phyloP scores from a whole-genome alignment of 2,329 filamentous ascomycete species.

The Botrytis squamosa region DNA sequence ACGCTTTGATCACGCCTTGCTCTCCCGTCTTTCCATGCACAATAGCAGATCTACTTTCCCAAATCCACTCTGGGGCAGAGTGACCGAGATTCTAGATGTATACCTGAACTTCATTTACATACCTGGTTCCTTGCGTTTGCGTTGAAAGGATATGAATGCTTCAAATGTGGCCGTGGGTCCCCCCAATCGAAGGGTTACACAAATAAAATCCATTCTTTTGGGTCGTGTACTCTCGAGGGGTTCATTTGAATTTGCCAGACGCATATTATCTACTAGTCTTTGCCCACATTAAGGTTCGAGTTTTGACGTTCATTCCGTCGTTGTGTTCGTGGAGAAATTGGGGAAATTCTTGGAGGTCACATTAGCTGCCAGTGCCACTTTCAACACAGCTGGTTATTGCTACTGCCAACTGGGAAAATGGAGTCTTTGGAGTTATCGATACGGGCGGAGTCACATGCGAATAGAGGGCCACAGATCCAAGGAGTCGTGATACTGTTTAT shows the following conservation, averaged over 20 bases:
- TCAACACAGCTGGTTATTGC: conserved; percentile 2
- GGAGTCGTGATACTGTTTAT: conserved; percentile 42
- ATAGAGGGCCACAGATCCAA: conserved; percentile 34
- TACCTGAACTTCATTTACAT: conserved; percentile 5
- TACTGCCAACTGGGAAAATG: background rate
- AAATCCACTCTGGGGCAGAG: conserved; percentile 1
- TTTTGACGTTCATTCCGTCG: background rate
- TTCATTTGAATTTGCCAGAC: background rate
- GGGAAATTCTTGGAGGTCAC: background rate
- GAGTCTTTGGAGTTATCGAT: background rate
- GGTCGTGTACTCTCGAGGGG: background rate
- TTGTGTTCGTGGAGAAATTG: conserved; percentile 2
- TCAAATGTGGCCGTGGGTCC: conserved; percentile 5
- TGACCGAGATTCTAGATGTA: conserved; percentile 10
- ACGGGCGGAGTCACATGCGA: background rate
- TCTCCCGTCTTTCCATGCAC: conserved; percentile 9
- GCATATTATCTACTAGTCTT: background rate
- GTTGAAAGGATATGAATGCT: background rate
- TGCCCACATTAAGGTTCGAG: background rate
- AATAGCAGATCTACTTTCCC: conserved; percentile 6
- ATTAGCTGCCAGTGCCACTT: background rate
- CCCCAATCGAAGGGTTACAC: background rate
- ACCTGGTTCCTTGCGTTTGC: background rate
- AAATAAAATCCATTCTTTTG: conserved; percentile 8
- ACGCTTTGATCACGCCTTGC: conserved; percentile 3